Base-by-base conservation (phyloP, 176 grass and related monocot species). In the Aegilops longissima region DNA sequence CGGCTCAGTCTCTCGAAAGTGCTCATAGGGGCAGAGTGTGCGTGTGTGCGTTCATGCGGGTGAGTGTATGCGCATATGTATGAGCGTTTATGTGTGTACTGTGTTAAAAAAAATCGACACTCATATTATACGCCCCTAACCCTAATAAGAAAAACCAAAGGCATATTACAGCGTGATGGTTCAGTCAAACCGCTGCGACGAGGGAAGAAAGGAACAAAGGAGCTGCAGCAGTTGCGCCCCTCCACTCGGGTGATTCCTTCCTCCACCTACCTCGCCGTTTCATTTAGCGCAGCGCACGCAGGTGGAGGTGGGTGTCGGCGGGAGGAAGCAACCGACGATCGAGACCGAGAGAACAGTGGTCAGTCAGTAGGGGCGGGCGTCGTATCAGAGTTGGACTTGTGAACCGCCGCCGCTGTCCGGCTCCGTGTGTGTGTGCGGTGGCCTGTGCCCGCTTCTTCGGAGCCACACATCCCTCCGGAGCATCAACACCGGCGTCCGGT, bases 261-360 rank as follows among this genome's bases (percentile, higher is more conserved):
- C 66, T 31, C 39, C 39, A 80, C 89, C 66, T 9, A 73, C 79
- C 65, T 68, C 66, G 61, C 49, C 74, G 36, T 42, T 59, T 63
- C 70, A 62, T 82, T 93, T 39, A 82, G 84, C 66, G 47, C 27
- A 82, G 84, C 66, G 47, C 27, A 59, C 84, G 76, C 13, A 24
- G 18, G 6, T 31, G 42, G 18, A 3, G 17, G 52, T 58, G 2
- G 56, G 85, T 85, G 91, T 93, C 88, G 88, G 85, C 81, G 85
- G 66, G 85, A 77, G 70, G 80, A 93, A 90, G 88, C 91, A 90
- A 87, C 64, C 81, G 56, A 66, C 64, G 80, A 72, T 49, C 25
- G 16, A 33, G 20, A 8, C 11, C 11, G 30, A 77, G 38, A 73
- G 49, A 52, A 18, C 51, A 54, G 49, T 17, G 5, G 49, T 5